These are phyloP conservation scores for Kluyveromyces dobzhanskii DNA, from an alignment of 805 yeast species.

Conservation along the genomic window DNA sequence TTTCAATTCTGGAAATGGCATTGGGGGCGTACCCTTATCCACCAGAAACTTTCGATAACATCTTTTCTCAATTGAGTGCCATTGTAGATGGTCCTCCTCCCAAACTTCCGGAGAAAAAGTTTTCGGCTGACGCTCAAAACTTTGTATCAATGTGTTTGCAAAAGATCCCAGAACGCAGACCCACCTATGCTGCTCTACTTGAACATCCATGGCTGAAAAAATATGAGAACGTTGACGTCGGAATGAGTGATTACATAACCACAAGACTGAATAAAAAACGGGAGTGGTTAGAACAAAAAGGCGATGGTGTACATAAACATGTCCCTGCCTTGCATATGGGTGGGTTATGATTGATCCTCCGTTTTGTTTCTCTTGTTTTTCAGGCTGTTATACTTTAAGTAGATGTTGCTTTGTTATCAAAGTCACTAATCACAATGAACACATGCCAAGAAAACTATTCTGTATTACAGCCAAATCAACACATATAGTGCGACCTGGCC, in stretches of 20 bases:
- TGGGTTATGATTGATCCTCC: slow-evolving; percentile 10
- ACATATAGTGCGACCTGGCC: too few species aligned
- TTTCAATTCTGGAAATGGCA: slow-evolving; percentile 80
- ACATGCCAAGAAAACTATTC: too few species aligned
- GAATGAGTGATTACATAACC: slow-evolving; percentile 32
- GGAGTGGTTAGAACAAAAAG: slow-evolving; percentile 21
- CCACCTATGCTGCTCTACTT: slow-evolving; percentile 66
- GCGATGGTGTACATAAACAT: slow-evolving; percentile 18
- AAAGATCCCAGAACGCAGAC: slow-evolving; percentile 74
- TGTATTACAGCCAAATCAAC: too few species aligned
- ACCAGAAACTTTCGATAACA: slow-evolving; percentile 82
- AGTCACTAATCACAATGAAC: too few species aligned
- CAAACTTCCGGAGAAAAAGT: slow-evolving; percentile 52
- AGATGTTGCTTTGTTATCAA: too few species aligned
- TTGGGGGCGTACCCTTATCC: slow-evolving; percentile 94
- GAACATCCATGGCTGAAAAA: slow-evolving; percentile 76
- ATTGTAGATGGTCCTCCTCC: slow-evolving; percentile 97
- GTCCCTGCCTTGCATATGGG: slow-evolving; percentile 33
- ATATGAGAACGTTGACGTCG: slow-evolving; percentile 35
- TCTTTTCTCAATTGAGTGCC: slow-evolving; percentile 88
- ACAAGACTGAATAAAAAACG: slow-evolving; percentile 27
- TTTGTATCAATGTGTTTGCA: slow-evolving; percentile 73
- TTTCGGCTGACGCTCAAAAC: slow-evolving; percentile 67
- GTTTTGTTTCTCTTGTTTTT: too few species aligned
- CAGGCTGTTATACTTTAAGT: too few species aligned